Evolutionary conservation across 495 filamentous ascomycete species (phyloP).

Genomic region (Tuber indicum): DNA sequence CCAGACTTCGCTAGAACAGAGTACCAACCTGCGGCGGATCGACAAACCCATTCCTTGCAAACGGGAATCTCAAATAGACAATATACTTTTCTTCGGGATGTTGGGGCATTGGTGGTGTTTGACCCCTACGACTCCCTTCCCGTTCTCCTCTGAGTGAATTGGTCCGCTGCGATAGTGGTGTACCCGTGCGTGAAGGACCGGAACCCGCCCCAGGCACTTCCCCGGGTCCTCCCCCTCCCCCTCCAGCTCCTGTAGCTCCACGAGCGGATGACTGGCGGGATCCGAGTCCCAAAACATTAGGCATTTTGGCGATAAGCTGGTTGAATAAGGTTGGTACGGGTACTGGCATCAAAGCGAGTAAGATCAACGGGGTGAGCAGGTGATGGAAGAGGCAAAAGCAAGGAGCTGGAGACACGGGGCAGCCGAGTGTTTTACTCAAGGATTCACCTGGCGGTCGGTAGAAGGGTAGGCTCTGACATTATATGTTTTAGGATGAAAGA

Average conservation of each 20-base stretch:
- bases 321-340: slow-evolving; percentile 4
- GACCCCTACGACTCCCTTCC: slow-evolving; percentile 35
- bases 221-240: slow-evolving; percentile 6
- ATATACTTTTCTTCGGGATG: slow-evolving; percentile 51
- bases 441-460: not conserved
- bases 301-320: slow-evolving; percentile 3
- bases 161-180: slow-evolving; percentile 25
- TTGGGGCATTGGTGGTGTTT: slow-evolving; percentile 23
- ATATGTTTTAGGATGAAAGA: not conserved
- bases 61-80: slow-evolving; percentile 80
- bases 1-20: slow-evolving; percentile 13
- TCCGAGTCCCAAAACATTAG: slow-evolving; percentile 11
- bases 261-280: slow-evolving; percentile 32
- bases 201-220: slow-evolving; percentile 5
- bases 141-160: slow-evolving; percentile 35
- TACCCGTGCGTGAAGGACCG: slow-evolving; percentile 15
- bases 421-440: not conserved
- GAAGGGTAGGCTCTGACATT: not conserved
- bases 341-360: not conserved
- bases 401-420: not conserved
- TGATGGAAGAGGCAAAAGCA: not conserved
- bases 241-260: slow-evolving; percentile 11
- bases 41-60: slow-evolving; percentile 76
- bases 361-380: not conserved
- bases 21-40: slow-evolving; percentile 74